Base-by-base conservation (phyloP, 306 rosid genomes). In the Castanospermum australe region DNA sequence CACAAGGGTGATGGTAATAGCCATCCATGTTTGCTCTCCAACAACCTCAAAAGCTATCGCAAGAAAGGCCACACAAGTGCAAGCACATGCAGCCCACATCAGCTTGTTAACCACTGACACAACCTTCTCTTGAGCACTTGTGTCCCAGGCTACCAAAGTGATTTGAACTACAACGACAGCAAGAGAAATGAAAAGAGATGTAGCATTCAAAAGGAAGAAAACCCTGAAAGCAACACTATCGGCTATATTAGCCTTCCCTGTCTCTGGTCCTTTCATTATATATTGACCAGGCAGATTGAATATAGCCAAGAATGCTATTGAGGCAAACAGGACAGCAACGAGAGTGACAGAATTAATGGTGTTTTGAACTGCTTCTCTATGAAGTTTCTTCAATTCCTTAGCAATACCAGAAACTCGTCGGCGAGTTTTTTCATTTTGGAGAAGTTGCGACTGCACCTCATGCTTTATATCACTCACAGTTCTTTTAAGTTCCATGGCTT, bases 131-230 rank as follows among this genome's bases (percentile, higher is more conserved):
- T 95, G 99, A 83, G 99, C 94, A 32, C 91, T 74, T 0, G 99
- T 95, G 84, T 95, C 98, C 99, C 99, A 95, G 1, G 99, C 98
- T 70, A 95, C 99, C 88, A 95, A 81, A 62, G 99, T 95, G 81
- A 95, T 95, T 78, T 95, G 99, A 83, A 95, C 98, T 64, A 95
- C 98, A 2, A 93, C 99, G 18, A 95, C 99, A 0, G 99, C 94
- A 12, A 93, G 92, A 48, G 99, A 95, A 67, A 95, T 93, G 84
- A 95, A 95, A 42, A 95, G 97, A 42, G 99, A 89, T 8, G 86
- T 90, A 11, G 98, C 89, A 67, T 95, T 95, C 81, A 95, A 68
- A 54, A 93, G 86, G 88, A 84, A 93, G 82, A 95, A 95, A 57
- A 84, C 90, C 81, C 86, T 75, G 90, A 95, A 95, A 75, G 96